Percentiles rank a stretch among this genome's conserved stretches.
phyloP scores from a whole-genome alignment of 495 filamentous ascomycete species.

The Echria macrotheca region DNA sequence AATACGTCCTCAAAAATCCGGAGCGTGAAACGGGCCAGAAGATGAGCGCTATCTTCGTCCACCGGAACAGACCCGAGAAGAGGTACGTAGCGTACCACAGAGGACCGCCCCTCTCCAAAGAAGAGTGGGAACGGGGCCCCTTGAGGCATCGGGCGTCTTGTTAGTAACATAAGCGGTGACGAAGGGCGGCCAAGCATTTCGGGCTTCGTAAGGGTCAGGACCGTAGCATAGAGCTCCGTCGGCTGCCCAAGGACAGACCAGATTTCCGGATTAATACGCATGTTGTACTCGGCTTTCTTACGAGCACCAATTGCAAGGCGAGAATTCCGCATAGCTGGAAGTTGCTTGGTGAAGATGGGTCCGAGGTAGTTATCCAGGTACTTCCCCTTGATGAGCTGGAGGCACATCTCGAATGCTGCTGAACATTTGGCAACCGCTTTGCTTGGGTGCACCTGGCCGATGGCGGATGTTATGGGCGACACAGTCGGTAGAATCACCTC shows the following conservation, averaged over 20 bases:
- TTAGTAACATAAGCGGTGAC: constrained; percentile 65
- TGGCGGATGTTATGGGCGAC: constrained; percentile 63
- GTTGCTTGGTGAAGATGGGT: constrained; percentile 64
- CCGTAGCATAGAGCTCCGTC: constrained; percentile 54
- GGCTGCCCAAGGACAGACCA: constrained; percentile 59
- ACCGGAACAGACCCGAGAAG: constrained; percentile 37
- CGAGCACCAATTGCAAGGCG: constrained; percentile 76
- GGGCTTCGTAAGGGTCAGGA: constrained; percentile 56
- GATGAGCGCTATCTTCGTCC: constrained; percentile 31
- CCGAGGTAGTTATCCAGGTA: constrained; percentile 69
- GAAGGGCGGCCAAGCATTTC: constrained; percentile 55
- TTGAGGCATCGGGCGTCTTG: constrained; percentile 56
- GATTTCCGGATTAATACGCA: constrained; percentile 71
- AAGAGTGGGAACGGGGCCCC: constrained; percentile 68
- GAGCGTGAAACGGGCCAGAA: constrained; percentile 70
- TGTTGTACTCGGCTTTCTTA: constrained; percentile 65
- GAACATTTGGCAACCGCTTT: constrained; percentile 83
- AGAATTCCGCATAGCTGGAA: constrained; percentile 86
- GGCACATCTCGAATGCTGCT: constrained; percentile 81
- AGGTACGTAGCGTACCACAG: constrained; percentile 46
- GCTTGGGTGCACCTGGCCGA: constrained; percentile 53
- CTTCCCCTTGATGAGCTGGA: constrained; percentile 58
- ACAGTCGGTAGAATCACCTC: constrained; percentile 76
- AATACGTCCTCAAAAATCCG: constrained; percentile 80
- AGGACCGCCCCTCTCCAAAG: constrained; percentile 55